Conservation (phyloP, 2,329 filamentous ascomycete genomes). For the Elsinoe ampelina region DNA sequence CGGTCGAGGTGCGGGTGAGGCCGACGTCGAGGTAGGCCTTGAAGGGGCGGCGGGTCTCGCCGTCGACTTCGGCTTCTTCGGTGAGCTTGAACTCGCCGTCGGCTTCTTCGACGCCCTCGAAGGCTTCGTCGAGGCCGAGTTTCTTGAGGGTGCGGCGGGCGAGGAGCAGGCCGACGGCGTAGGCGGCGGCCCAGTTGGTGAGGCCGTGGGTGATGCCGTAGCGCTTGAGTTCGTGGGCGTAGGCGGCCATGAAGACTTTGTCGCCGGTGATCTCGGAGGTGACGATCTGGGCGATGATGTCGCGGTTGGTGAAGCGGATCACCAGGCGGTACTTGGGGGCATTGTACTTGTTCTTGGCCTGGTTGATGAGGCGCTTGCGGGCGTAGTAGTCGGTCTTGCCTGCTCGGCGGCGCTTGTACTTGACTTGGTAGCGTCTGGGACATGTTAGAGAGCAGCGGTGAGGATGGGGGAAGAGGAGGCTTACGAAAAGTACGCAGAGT, state of each 20-base stretch:
- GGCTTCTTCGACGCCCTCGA: constrained; percentile 91
- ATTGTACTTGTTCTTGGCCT: constrained; percentile 99
- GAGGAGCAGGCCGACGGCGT: constrained; percentile 91
- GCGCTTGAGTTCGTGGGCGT: constrained; percentile 93
- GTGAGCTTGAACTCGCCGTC: constrained; percentile 94
- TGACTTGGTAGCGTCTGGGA: constrained; percentile 87
- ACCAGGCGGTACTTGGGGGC: constrained; percentile 99
- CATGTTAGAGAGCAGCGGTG: constrained; percentile 12
- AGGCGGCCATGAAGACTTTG: constrained; percentile 89
- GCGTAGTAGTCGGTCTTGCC: constrained; percentile 99
- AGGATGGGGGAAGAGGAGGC: constrained; percentile 28
- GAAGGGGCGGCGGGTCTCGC: constrained; percentile 88
- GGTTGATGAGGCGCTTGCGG: constrained; percentile 97
- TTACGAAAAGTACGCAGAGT: constrained; percentile 97
- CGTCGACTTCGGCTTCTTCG: constrained; percentile 84
- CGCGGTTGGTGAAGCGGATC: constrained; percentile 73
- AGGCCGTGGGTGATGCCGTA: constrained; percentile 98
- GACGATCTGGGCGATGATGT: constrained; percentile 98
- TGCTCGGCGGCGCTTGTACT: constrained; percentile 93
- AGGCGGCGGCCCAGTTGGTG: constrained; percentile 99
- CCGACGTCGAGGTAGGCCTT: constrained; percentile 98
- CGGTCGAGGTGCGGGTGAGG: constrained; percentile 92
- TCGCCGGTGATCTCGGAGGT: constrained; percentile 93
- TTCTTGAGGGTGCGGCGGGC: constrained; percentile 96
- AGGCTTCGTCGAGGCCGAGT: constrained; percentile 88